Evolutionary conservation across 805 yeast species (phyloP).

Genomic region (Phaffomyces antillensis): DNA sequence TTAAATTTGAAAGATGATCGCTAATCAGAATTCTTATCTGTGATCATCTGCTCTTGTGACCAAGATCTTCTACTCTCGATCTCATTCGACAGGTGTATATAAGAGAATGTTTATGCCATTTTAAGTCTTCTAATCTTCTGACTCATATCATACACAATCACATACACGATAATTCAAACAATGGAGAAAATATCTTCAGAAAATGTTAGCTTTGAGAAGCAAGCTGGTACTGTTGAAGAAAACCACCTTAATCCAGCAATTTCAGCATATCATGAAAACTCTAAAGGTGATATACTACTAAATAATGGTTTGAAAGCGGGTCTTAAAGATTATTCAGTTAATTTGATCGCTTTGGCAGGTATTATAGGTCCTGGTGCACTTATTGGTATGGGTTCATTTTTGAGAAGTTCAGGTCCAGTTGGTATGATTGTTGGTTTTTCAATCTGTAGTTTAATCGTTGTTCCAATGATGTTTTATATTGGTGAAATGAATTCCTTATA

Average conservation of each 20-base stretch:
- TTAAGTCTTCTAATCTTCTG: too few relatives aligned
- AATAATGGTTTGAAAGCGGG: slow-evolving; percentile 35
- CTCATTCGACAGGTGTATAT: too few relatives aligned
- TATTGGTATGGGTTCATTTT: slow-evolving; percentile 46
- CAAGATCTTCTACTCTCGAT: too few relatives aligned
- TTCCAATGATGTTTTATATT: slow-evolving; percentile 46
- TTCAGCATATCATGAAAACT: slow-evolving; percentile 15
- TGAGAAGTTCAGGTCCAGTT: slow-evolving; percentile 45
- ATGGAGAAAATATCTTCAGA: neutral
- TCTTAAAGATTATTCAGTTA: slow-evolving; percentile 43
- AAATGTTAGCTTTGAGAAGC: neutral
- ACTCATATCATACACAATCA: too few relatives aligned
- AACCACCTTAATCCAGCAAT: neutral
- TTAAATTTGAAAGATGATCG: too few relatives aligned
- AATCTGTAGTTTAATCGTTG: slow-evolving; percentile 44
- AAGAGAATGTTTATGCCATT: too few relatives aligned
- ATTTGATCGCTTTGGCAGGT: slow-evolving; percentile 48
- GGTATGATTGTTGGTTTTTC: slow-evolving; percentile 45
- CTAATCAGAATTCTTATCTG: too few relatives aligned
- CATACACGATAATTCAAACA: too few relatives aligned
- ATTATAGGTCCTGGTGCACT: slow-evolving; percentile 55
- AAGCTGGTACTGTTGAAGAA: neutral
- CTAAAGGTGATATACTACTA: slow-evolving; percentile 23
- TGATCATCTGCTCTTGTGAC: too few relatives aligned
- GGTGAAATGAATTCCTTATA: slow-evolving; percentile 51